These are phyloP conservation scores for Penicillium malachiteum DNA, from an alignment of 495 filamentous ascomycete genomes.

Conservation along the genomic window DNA sequence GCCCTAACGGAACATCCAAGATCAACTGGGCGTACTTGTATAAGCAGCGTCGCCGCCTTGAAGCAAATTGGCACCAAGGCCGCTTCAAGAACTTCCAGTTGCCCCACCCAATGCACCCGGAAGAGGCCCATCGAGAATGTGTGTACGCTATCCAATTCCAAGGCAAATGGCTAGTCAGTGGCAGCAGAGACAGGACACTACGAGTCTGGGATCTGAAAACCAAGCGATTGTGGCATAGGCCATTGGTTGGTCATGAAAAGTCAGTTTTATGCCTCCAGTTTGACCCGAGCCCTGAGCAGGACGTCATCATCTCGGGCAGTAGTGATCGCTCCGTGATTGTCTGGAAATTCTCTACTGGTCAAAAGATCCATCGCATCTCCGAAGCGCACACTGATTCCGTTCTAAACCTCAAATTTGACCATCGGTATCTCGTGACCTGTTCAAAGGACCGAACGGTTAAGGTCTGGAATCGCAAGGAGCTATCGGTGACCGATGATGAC, in stretches of 20 bases:
- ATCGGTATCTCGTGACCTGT: conserved; percentile 88
- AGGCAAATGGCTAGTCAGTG: conserved; percentile 84
- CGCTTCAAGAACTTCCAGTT: conserved; percentile 84
- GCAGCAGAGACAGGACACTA: conserved; percentile 83
- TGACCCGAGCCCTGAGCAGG: conserved; percentile 85
- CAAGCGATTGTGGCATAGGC: conserved; percentile 66
- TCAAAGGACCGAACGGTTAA: conserved; percentile 97
- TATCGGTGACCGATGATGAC: conserved; percentile 65
- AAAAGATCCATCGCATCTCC: conserved; percentile 67
- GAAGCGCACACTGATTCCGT: conserved; percentile 87
- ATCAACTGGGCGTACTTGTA: conserved; percentile 70
- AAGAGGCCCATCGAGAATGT: conserved; percentile 87
- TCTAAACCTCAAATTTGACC: conserved; percentile 91
- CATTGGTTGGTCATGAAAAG: conserved; percentile 73
- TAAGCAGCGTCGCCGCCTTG: conserved; percentile 78
- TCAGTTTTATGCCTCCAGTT: conserved; percentile 96
- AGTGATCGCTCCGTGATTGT: conserved; percentile 87
- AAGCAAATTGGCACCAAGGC: conserved; percentile 87
- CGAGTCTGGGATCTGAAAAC: conserved; percentile 90
- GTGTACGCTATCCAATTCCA: conserved; percentile 93
- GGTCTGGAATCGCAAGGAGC: conserved; percentile 78
- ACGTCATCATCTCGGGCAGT: conserved; percentile 89
- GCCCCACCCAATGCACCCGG: conserved; percentile 74
- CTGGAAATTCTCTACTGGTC: conserved; percentile 90
- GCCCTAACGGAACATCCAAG: conserved; percentile 34